phyloP scores from a whole-genome alignment of 2,329 filamentous ascomycete genomes.

The Biscogniauxia sp. region DNA sequence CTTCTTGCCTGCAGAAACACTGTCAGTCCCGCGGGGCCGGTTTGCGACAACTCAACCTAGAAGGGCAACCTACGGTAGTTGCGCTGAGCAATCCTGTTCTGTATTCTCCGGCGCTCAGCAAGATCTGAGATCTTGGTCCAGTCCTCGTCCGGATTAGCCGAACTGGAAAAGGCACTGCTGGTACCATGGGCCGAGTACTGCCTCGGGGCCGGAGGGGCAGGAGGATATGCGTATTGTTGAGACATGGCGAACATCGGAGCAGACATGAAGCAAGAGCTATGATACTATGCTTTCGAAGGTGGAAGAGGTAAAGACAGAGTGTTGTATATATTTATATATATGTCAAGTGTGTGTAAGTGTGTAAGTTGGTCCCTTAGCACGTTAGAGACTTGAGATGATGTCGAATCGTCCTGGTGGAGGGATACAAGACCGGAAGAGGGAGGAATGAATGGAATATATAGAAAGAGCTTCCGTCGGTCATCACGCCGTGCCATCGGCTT shows the following conservation, averaged over 20 bases:
- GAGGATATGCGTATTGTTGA: conserved; percentile 42
- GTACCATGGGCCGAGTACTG: conserved; percentile 73
- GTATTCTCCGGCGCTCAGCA: conserved; percentile 87
- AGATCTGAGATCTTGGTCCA: conserved; percentile 99
- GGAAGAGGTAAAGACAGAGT: not conserved
- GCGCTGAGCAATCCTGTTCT: conserved; percentile 95
- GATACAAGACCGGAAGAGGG: conserved; percentile 21
- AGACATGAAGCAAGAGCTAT: conserved; percentile 10
- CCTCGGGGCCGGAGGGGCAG: conserved; percentile 47
- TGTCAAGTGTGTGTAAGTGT: not conserved
- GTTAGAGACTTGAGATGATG: conserved; percentile 11
- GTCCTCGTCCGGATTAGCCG: conserved; percentile 93
- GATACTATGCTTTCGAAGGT: not conserved
- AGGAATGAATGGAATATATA: conserved; percentile 29
- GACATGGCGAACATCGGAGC: conserved; percentile 43
- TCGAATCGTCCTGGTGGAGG: conserved; percentile 23
- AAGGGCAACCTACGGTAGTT: conserved; percentile 74
- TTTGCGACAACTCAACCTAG: conserved; percentile 4
- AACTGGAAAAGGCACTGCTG: conserved; percentile 92
- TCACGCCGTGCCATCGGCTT: conserved; percentile 12
- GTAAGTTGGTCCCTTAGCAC: not conserved
- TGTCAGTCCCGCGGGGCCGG: conserved; percentile 1
- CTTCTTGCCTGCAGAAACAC: conserved; percentile 68
- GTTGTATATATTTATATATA: not conserved
- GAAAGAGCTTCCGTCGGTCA: conserved; percentile 19